These are phyloP conservation scores for Clavariopsis aquatica DNA, from an alignment of 495 filamentous ascomycete genomes.

Conservation along the genomic window DNA sequence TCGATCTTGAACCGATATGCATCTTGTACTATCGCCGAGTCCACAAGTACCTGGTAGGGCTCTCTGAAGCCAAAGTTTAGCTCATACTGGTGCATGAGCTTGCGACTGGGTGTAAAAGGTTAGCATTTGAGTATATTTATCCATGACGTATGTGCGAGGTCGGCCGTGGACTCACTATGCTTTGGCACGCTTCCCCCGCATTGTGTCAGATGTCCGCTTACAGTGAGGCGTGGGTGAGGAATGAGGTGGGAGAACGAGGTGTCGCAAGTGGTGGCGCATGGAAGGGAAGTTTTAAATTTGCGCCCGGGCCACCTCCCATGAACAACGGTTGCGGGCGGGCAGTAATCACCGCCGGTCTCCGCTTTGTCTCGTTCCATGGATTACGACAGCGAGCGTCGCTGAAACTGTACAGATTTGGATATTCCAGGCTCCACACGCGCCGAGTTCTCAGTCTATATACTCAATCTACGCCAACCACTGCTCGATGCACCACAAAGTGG, in stretches of 20 bases:
- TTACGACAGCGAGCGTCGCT: conserved; percentile 3
- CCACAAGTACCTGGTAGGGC: conserved; percentile 51
- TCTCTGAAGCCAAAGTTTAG: conserved; percentile 83
- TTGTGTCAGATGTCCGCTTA: conserved; percentile 46
- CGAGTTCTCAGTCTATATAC: background rate
- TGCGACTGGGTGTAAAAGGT: conserved; percentile 51
- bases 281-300: conserved; percentile 8
- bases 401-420: conserved; percentile 13
- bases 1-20: conserved; percentile 79
- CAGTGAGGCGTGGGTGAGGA: background rate
- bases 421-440: background rate
- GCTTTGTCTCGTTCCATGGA: background rate
- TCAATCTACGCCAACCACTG: background rate
- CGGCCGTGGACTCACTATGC: conserved; percentile 59
- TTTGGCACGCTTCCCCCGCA: conserved; percentile 91
- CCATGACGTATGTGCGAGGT: background rate
- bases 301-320: background rate
- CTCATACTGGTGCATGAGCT: conserved; percentile 91
- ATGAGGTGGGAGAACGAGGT: background rate
- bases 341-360: background rate
- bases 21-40: conserved; percentile 76
- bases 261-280: background rate
- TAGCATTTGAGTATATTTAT: background rate
- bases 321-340: background rate
- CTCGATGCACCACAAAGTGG: conserved; percentile 28